Percentiles rank a stretch among this genome's conserved stretches.
These are phyloP conservation scores for Diutina siamensis DNA, from an alignment of 1,139 yeast genomes.

Conservation along the genomic window DNA sequence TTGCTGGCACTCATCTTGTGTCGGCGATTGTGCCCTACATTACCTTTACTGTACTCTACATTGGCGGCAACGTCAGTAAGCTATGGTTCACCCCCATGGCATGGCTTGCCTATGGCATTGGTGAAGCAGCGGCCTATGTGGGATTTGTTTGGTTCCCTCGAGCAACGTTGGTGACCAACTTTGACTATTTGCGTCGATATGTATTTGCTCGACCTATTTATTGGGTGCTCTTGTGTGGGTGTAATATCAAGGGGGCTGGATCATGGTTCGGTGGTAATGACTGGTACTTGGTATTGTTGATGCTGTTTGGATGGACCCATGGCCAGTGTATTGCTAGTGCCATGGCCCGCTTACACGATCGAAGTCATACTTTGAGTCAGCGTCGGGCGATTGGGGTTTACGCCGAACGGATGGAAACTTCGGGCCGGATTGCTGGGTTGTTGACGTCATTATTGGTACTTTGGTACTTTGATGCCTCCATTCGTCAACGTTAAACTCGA, in stretches of 20 bases:
- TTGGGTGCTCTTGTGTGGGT: not conserved
- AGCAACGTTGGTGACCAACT: not conserved
- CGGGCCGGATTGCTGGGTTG: not conserved
- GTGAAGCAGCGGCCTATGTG: not conserved
- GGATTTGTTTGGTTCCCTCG: not conserved
- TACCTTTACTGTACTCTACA: not conserved
- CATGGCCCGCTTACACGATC: not conserved
- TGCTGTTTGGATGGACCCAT: not conserved
- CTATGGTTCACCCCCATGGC: not conserved
- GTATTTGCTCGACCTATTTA: not conserved
- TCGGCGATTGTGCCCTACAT: not conserved
- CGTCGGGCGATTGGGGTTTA: not conserved
- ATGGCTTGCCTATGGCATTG: not conserved
- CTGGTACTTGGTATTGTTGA: not conserved
- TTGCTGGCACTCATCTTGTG: not conserved
- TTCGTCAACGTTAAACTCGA: not conserved
- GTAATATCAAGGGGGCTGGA: not conserved
- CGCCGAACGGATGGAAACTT: not conserved
- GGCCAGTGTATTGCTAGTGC: not conserved
- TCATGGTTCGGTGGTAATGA: not conserved
- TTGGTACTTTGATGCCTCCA: conserved; percentile 1
- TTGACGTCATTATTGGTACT: not conserved
- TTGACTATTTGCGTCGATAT: not conserved
- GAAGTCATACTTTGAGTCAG: not conserved
- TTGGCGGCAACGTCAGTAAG: not conserved